Evolutionary conservation across 2,329 filamentous ascomycete species (phyloP).

Genomic region (Penicillium thymicola): DNA sequence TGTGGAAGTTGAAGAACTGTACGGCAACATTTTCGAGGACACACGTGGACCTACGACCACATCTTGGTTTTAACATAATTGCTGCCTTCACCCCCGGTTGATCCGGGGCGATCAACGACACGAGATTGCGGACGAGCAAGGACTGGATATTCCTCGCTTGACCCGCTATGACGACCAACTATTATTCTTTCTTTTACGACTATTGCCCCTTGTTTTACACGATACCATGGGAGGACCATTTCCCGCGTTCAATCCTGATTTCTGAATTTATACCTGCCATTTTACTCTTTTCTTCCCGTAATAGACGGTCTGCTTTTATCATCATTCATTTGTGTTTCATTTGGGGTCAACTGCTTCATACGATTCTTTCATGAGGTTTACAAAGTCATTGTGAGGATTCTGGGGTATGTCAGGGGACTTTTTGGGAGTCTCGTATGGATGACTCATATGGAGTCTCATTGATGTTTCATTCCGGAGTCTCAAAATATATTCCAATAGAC

Average conservation of each 20-base stretch:
- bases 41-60: slow-evolving; percentile 35
- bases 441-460: not conserved
- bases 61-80: slow-evolving; percentile 33
- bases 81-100: slow-evolving; percentile 17
- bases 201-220: slow-evolving; percentile 14
- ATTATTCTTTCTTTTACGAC: slow-evolving; percentile 29
- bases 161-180: slow-evolving; percentile 32
- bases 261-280: slow-evolving; percentile 1
- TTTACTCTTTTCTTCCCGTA: not conserved
- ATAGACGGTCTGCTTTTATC: not conserved
- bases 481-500: not conserved
- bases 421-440: not conserved
- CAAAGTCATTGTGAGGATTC: not conserved
- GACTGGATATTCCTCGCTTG: slow-evolving; percentile 25
- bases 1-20: slow-evolving; percentile 69
- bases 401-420: not conserved
- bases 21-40: slow-evolving; percentile 59
- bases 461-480: not conserved
- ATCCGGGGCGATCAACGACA: slow-evolving; percentile 17
- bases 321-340: not conserved
- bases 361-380: not conserved
- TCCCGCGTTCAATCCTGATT: slow-evolving; percentile 8
- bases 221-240: slow-evolving; percentile 24
- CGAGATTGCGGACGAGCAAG: slow-evolving; percentile 12
- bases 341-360: not conserved